Evolutionary conservation across 202 grass and related monocot species (phyloP).

Genomic region (Saccharum hybrid): DNA sequence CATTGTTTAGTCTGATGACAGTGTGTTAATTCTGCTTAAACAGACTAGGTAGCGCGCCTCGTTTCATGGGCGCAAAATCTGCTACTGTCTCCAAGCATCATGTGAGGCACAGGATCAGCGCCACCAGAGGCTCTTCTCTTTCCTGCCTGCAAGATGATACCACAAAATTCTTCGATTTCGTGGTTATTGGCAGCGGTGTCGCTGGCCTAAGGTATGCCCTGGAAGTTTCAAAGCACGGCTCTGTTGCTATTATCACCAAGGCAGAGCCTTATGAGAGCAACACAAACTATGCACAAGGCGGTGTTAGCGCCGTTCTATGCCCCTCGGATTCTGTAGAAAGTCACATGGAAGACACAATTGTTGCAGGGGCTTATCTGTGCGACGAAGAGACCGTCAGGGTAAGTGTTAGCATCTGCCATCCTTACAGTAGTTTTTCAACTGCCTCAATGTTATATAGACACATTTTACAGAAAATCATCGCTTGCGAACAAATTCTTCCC

Average conservation of each 20-base stretch:
- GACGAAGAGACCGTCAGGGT: conserved; percentile 95
- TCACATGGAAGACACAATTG: conserved; percentile 96
- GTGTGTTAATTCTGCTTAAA: conserved; percentile 12
- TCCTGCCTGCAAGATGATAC: conserved; percentile 53
- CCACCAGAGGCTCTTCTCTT: conserved; percentile 48
- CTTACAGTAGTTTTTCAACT: background rate
- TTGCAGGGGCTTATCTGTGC: conserved; percentile 93
- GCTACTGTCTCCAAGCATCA: conserved; percentile 27
- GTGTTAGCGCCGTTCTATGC: conserved; percentile 95
- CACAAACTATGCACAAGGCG: conserved; percentile 96
- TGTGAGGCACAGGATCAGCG: conserved; percentile 22
- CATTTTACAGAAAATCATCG: conserved; percentile 2
- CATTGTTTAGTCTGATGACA: conserved; percentile 23
- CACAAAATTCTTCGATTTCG: conserved; percentile 85
- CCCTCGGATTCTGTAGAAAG: conserved; percentile 93
- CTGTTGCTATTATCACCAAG: conserved; percentile 92
- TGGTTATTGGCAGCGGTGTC: conserved; percentile 91
- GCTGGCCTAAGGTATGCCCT: conserved; percentile 94
- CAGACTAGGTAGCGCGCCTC: conserved; percentile 56
- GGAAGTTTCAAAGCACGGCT: conserved; percentile 87
- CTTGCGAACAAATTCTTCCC: background rate
- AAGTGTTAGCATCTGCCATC: conserved; percentile 40
- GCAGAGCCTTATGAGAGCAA: conserved; percentile 97
- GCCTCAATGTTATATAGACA: background rate
- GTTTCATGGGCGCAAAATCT: conserved; percentile 42